phyloP scores from a whole-genome alignment of 192 early-diverging fungal species.

The Coemansia javaensis region DNA sequence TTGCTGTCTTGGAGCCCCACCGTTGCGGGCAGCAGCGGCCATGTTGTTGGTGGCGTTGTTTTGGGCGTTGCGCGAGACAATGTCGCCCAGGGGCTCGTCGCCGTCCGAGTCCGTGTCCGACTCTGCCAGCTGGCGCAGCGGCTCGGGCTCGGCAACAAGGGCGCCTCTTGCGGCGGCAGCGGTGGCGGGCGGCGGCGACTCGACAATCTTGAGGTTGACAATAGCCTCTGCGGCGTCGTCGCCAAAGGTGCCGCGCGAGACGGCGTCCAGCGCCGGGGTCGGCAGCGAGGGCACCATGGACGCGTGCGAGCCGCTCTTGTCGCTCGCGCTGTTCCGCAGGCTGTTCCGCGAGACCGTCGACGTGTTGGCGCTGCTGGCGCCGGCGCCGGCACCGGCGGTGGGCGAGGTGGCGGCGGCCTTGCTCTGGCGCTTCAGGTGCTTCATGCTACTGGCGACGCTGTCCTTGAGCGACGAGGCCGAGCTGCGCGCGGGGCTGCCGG shows the following conservation, averaged over 20 bases:
- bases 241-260: conserved; percentile 32
- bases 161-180: not conserved
- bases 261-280: conserved; percentile 13
- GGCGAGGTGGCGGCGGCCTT: too few relatives aligned
- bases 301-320: conserved; percentile 20
- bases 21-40: conserved; percentile 5
- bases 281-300: conserved; percentile 44
- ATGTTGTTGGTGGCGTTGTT: conserved; percentile 16
- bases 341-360: conserved; percentile 26
- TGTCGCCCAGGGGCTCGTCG: conserved; percentile 39
- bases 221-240: conserved; percentile 38
- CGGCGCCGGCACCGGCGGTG: not conserved
- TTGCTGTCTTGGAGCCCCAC: conserved; percentile 12
- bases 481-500: conserved; percentile 9
- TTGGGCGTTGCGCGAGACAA: conserved; percentile 22
- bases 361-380: conserved; percentile 22
- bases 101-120: conserved; percentile 38
- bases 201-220: conserved; percentile 39
- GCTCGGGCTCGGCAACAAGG: conserved; percentile 6
- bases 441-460: conserved; percentile 4
- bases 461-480: conserved; percentile 14
- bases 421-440: conserved; percentile 18
- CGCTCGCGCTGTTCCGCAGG: conserved; percentile 17
- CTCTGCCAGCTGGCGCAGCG: conserved; percentile 27
- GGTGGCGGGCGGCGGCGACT: conserved; percentile 28